These are phyloP conservation scores for Exsudoporus frostii DNA, from an alignment of 768 basidiomycete species.

Conservation along the genomic window DNA sequence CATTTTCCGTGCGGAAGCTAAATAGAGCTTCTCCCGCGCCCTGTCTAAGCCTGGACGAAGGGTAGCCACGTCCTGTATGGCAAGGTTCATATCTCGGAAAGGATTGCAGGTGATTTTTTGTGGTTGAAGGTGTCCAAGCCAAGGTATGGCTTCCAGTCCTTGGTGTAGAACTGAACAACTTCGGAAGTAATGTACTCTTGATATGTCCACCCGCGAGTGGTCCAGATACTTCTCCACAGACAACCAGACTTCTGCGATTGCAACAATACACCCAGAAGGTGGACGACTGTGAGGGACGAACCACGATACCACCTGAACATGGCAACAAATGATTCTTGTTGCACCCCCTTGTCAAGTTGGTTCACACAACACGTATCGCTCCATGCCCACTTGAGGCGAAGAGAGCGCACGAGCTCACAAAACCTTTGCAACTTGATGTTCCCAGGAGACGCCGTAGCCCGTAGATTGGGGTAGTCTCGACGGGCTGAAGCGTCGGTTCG, in stretches of 20 bases:
- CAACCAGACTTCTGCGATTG: not conserved
- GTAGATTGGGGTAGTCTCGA: slow-evolving; percentile 7
- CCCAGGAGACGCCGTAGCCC: not conserved
- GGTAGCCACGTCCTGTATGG: not conserved
- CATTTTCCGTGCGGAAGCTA: slow-evolving; percentile 10
- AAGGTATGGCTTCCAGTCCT: slow-evolving; percentile 14
- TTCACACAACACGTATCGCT: slow-evolving; percentile 13
- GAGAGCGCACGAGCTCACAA: not conserved
- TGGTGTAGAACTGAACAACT: slow-evolving; percentile 12
- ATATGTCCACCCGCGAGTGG: slow-evolving; percentile 11
- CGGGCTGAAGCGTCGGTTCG: slow-evolving; percentile 3
- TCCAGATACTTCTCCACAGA: slow-evolving; percentile 12
- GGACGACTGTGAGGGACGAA: slow-evolving; percentile 8
- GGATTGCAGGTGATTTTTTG: slow-evolving; percentile 4
- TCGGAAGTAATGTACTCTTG: slow-evolving; percentile 14
- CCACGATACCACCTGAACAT: slow-evolving; percentile 15
- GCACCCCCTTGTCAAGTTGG: not conserved
- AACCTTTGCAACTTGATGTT: slow-evolving; percentile 9
- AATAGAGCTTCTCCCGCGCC: slow-evolving; percentile 17
- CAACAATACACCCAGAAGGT: slow-evolving; percentile 7
- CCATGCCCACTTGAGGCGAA: slow-evolving; percentile 17
- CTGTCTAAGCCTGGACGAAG: slow-evolving; percentile 9
- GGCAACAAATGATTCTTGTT: slow-evolving; percentile 15
- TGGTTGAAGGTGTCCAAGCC: slow-evolving; percentile 3
- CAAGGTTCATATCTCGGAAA: slow-evolving; percentile 9